A percentile compares a stretch with the other conserved stretches of the same genome.
phyloP scores from a whole-genome alignment of 1,139 yeast species.

The Suhomyces guaymorum region DNA sequence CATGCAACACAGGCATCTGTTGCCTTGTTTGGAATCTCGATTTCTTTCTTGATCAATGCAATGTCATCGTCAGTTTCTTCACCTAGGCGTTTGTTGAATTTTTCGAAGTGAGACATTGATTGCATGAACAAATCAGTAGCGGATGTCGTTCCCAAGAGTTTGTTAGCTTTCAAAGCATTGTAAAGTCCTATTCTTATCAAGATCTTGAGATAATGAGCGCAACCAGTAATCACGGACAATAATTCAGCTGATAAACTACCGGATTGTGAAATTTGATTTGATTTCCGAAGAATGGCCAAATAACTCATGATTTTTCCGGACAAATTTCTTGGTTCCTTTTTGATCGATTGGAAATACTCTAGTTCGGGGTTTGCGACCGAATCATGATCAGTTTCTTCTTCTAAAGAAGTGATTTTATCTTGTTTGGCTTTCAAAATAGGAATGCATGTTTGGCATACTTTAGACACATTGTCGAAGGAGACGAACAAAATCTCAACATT shows the following conservation, averaged over 20 bases:
- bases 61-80: slow-evolving; percentile 30
- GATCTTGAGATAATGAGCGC: slow-evolving; percentile 90
- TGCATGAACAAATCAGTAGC: slow-evolving; percentile 67
- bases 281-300: slow-evolving; percentile 66
- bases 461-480: slow-evolving; percentile 64
- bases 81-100: slow-evolving; percentile 19
- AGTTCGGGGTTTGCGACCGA: slow-evolving; percentile 12
- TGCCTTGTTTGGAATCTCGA: slow-evolving; percentile 57
- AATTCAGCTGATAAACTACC: slow-evolving; percentile 62
- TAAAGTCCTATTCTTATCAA: slow-evolving; percentile 79
- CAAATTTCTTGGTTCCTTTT: slow-evolving; percentile 86
- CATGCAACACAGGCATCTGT: slow-evolving; percentile 80
- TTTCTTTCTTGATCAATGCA: slow-evolving; percentile 38
- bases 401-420: slow-evolving; percentile 7
- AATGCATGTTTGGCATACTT: slow-evolving; percentile 26
- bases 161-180: slow-evolving; percentile 70
- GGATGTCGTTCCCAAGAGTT: slow-evolving; percentile 53
- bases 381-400: slow-evolving; percentile 13
- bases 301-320: slow-evolving; percentile 79
- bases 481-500: slow-evolving; percentile 75
- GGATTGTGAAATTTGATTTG: slow-evolving; percentile 48
- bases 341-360: slow-evolving; percentile 33
- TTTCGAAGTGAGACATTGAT: slow-evolving; percentile 50
- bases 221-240: slow-evolving; percentile 80
- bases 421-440: slow-evolving; percentile 15